Conservation (phyloP, 805 yeast species). For the Yamadazyma insecticola region DNA sequence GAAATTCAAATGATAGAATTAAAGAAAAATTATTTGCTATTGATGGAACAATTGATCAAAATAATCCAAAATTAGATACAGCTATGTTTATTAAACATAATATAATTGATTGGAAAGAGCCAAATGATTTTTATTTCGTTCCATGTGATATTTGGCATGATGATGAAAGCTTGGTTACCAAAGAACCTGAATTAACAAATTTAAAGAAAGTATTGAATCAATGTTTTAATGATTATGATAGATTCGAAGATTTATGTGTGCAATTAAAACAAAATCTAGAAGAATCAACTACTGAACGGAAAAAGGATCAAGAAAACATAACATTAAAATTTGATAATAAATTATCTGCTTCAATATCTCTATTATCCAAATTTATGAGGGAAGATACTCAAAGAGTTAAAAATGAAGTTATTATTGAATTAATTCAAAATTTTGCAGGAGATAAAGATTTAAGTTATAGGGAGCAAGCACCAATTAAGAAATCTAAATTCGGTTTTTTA, state of each 20-base stretch:
- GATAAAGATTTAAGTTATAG: conserved; percentile 64
- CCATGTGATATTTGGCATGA: conserved; percentile 98
- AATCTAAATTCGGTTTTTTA: conserved; percentile 56
- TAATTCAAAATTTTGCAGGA: conserved; percentile 80
- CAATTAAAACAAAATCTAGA: conserved; percentile 49
- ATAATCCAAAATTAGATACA: conserved; percentile 69
- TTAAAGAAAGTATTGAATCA: conserved; percentile 48
- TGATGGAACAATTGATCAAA: conserved; percentile 58
- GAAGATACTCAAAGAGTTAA: conserved; percentile 72
- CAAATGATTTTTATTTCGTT: conserved; percentile 75
- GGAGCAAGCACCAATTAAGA: conserved; percentile 48
- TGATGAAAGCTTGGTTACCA: conserved; percentile 67
- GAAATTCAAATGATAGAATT: conserved; percentile 39
- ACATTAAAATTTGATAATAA: conserved; percentile 51
- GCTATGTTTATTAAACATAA: conserved; percentile 94
- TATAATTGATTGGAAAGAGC: conserved; percentile 70
- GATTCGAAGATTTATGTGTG: conserved; percentile 37
- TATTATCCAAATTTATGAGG: conserved; percentile 59
- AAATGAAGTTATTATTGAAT: conserved; percentile 84
- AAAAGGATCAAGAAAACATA: conserved; percentile 29
- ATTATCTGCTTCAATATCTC: conserved; percentile 46
- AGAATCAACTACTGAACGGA: conserved; percentile 33
- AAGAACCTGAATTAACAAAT: conserved; percentile 53
- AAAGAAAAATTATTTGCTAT: conserved; percentile 48
- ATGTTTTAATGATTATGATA: conserved; percentile 34